Base-by-base conservation (phyloP, 2,329 filamentous ascomycete species). In the Rutstroemia sp. region DNA sequence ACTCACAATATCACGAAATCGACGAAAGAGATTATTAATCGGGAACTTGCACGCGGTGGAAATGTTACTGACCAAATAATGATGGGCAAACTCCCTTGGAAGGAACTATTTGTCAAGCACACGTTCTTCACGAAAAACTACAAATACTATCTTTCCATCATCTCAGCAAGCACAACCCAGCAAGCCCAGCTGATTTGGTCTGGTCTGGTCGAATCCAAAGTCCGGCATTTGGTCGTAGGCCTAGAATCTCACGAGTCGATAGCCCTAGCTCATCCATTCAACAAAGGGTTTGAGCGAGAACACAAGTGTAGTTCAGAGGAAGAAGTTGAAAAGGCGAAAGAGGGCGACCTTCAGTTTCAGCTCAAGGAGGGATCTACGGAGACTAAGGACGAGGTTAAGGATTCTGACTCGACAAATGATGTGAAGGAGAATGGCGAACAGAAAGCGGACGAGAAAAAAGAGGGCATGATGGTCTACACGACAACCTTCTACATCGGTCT, bases 401-500 rank as follows among this genome's bases (percentile, higher is more conserved):
- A 68, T 27, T 67, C 72, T 44, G 74, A 76, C 58, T 73, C 72
- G 34, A 72, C 68, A 44, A 64, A 67, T 25, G 68, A 69, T 45
- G 70, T 68, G 41, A 74, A 76, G 14, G 69, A 72, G 34, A 56
- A 51, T 37, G 53, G 47, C 23, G 39, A 37, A 17, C 17, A 74
- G 58, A 71, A 73, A 37, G 42, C 64, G n/a, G 65, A 69, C 21
- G 59, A 63, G 54, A 67, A 69, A 37, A 63, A 64, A 30, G 63
- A 65, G 42, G 51, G 59, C 17, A 67, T 65, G 12, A 65, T 66
- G 56, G 75, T 97, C 27, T 95, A 89, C 69, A 97, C 92, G 0
- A 91, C 90, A 23, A 96, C 92, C 1, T 92, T 92, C 71, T 99
- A 97, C 69, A 90, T 99, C 67, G 94, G 94, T 38, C 78, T 97